A percentile compares a stretch with the other conserved stretches of the same genome.
phyloP scores from a whole-genome alignment of 2,329 filamentous ascomycete species.

The Bisporella sp. region DNA sequence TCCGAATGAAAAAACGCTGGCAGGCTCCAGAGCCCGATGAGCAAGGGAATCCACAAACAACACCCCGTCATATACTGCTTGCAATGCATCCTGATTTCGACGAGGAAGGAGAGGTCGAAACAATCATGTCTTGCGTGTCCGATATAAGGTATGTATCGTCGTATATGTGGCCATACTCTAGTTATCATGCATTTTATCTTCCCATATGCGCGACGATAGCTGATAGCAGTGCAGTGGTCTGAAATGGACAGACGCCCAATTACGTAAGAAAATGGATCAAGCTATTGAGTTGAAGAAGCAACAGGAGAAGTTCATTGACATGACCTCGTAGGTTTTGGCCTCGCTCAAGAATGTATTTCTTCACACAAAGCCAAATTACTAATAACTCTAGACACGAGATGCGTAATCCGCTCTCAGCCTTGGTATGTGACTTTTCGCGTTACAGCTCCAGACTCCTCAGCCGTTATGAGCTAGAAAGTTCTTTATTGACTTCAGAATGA shows the following conservation, averaged over 20 bases:
- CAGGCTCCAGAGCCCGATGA: constrained; percentile 63
- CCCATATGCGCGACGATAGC: too few species aligned
- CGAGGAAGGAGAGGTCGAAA: neutral
- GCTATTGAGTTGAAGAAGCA: constrained; percentile 55
- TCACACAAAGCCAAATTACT: too few species aligned
- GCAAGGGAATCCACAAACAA: constrained; percentile 59
- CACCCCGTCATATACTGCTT: constrained; percentile 77
- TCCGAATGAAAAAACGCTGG: constrained; percentile 66
- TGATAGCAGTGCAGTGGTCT: constrained; percentile 48
- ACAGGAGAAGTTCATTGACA: constrained; percentile 76
- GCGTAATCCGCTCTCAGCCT: constrained; percentile 67
- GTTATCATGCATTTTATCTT: too few species aligned
- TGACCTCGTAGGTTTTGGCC: constrained; percentile 38
- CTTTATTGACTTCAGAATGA: too few species aligned
- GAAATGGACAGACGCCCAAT: constrained; percentile 58
- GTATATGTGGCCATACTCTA: too few species aligned
- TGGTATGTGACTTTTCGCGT: constrained; percentile 51
- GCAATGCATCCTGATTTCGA: constrained; percentile 29
- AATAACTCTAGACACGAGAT: constrained; percentile 47
- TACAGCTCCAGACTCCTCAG: constrained; percentile 13
- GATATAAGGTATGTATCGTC: neutral
- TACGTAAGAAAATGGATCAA: constrained; percentile 34
- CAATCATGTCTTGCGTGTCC: neutral
- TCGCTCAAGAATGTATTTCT: too few species aligned
- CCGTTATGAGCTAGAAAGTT: neutral